These are phyloP conservation scores for Geotrichum ghanense DNA, from an alignment of 805 yeast genomes.

Conservation along the genomic window DNA sequence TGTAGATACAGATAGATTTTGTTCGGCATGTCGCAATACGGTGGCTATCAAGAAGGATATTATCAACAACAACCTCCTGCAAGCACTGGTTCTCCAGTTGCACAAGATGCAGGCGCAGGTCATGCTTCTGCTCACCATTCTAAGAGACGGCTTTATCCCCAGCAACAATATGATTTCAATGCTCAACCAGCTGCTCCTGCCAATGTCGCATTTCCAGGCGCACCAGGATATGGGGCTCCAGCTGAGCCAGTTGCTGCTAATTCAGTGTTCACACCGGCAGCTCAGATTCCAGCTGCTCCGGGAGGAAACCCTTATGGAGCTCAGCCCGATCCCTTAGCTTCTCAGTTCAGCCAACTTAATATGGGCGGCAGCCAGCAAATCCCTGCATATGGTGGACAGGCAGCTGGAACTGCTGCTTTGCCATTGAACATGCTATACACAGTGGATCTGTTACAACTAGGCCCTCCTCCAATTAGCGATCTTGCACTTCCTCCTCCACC, in stretches of 20 bases:
- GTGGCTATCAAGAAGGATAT: neutral
- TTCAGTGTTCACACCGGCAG: slow-evolving; percentile 16
- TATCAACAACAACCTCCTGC: neutral
- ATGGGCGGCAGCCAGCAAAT: slow-evolving; percentile 6
- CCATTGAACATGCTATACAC: slow-evolving; percentile 71
- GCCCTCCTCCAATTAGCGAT: slow-evolving; percentile 86
- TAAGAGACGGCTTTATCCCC: slow-evolving; percentile 38
- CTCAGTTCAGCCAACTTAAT: slow-evolving; percentile 17
- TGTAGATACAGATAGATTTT: no score
- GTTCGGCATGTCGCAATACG: neutral
- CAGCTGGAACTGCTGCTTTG: slow-evolving; percentile 20
- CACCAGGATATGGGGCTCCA: slow-evolving; percentile 11
- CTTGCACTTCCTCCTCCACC: slow-evolving; percentile 94
- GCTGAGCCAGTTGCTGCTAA: slow-evolving; percentile 19
- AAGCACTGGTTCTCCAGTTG: neutral
- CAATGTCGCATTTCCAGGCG: slow-evolving; percentile 11
- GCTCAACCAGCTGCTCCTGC: slow-evolving; percentile 20
- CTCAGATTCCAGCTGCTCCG: slow-evolving; percentile 7
- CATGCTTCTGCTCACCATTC: slow-evolving; percentile 16
- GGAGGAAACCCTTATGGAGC: slow-evolving; percentile 13
- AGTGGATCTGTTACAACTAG: slow-evolving; percentile 69
- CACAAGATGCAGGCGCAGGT: neutral
- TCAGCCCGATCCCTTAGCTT: slow-evolving; percentile 12
- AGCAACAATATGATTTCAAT: slow-evolving; percentile 32
- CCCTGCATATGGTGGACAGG: slow-evolving; percentile 3